Evolutionary conservation across 2,329 filamentous ascomycete species (phyloP).

Genomic region (Penicillium janthinellum): DNA sequence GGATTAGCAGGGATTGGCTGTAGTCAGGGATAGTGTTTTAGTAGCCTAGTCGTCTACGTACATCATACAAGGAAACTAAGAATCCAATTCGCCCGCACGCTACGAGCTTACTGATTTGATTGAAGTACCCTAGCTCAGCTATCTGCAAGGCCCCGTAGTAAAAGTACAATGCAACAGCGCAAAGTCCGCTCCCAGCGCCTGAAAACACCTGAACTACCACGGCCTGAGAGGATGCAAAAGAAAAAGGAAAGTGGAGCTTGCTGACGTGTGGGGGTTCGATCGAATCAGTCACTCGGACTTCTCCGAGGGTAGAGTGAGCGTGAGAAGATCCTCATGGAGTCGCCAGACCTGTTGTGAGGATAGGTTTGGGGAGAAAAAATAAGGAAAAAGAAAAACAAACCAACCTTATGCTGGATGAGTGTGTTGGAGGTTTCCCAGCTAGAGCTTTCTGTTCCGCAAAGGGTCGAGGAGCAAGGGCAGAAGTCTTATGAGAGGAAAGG

Average conservation of each 20-base stretch:
- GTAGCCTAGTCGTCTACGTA: not conserved
- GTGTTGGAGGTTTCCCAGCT: conserved; percentile 20
- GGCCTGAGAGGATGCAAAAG: conserved; percentile 9
- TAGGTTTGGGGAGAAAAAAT: conserved; percentile 14
- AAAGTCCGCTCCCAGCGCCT: not conserved
- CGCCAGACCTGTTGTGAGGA: conserved; percentile 15
- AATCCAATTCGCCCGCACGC: conserved; percentile 3
- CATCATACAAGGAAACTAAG: not conserved
- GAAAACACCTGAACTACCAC: conserved; percentile 15
- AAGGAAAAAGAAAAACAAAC: conserved; percentile 30
- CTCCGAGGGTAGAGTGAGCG: conserved; percentile 3
- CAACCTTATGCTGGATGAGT: conserved; percentile 39
- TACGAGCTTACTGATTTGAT: conserved; percentile 8
- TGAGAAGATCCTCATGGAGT: conserved; percentile 11
- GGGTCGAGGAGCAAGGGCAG: not conserved
- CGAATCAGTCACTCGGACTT: conserved; percentile 12
- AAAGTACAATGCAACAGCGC: conserved; percentile 13
- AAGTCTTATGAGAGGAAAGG: conserved; percentile 14
- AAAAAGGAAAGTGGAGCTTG: conserved; percentile 6
- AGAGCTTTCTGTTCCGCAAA: not conserved
- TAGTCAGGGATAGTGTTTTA: not conserved
- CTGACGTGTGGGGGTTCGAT: conserved; percentile 5
- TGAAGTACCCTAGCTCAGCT: conserved; percentile 22
- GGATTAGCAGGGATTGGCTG: not conserved
- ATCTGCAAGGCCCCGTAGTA: conserved; percentile 14